These are phyloP conservation scores for Saitozyma podzolica DNA, from an alignment of 768 basidiomycete genomes.

Conservation along the genomic window DNA sequence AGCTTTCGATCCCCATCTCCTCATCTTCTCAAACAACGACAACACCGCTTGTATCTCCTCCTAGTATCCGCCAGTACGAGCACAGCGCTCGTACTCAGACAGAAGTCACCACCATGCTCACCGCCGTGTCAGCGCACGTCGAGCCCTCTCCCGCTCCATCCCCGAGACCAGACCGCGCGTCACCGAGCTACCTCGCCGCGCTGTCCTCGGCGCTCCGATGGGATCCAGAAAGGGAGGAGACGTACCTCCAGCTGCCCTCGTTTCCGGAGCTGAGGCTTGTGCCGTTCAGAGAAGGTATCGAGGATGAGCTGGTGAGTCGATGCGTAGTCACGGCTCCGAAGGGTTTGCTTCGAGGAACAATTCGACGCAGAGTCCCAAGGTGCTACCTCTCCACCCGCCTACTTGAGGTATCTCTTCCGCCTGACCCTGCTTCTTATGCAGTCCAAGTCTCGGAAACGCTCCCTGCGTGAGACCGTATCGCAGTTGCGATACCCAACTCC, in stretches of 20 bases:
- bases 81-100: too few relatives aligned
- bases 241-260: slow-evolving; percentile 14
- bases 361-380: not conserved
- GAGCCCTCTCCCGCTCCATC: too few relatives aligned
- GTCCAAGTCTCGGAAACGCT: too few relatives aligned
- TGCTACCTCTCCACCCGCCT: not conserved
- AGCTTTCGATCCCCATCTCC: too few relatives aligned
- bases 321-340: too few relatives aligned
- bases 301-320: slow-evolving; percentile 14
- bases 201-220: slow-evolving; percentile 1
- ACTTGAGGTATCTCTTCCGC: not conserved
- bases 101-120: too few relatives aligned
- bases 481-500: not conserved
- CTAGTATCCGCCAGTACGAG: too few relatives aligned
- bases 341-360: not conserved
- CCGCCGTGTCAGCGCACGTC: too few relatives aligned
- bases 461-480: too few relatives aligned
- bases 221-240: slow-evolving; percentile 10
- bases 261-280: slow-evolving; percentile 14
- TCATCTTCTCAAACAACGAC: too few relatives aligned
- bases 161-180: not conserved
- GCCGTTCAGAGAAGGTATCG: slow-evolving; percentile 6
- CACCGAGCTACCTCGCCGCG: not conserved
- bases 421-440: too few relatives aligned
- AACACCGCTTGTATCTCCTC: too few relatives aligned